Base-by-base conservation (phyloP, 306 rosid species). In the Astragalus glycyphyllos region DNA sequence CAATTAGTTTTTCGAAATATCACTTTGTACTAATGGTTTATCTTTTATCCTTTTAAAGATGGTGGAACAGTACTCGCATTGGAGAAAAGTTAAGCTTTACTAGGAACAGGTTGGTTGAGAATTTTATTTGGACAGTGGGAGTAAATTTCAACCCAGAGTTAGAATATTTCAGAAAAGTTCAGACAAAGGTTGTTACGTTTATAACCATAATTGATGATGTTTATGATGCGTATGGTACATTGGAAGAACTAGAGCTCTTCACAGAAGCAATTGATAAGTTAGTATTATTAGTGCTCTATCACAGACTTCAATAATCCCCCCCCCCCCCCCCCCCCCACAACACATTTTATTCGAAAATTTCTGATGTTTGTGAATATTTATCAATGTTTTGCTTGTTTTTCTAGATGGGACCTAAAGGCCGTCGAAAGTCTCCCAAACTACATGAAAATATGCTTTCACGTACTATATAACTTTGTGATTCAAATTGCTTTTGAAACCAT, bases 241-340 rank as follows among this genome's bases (percentile, higher is more conserved):
- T 66, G 32, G 71, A 66, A 31, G 71, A 66, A 66, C 4, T 66
- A 66, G 47, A 34, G 35, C 60, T 67, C 11, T 67, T 67, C 60
- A 67, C 72, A 5, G 5, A 49, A 15, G 48, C 59, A 16, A 16
- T 67, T 34, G 17, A 50, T 1, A 49, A 35, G 72, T 47, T 8
- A 29, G 9, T 3, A 37, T 37, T 34, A 7, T 8, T 35, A 26
- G 31, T 26, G 31, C 31, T 20, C 23, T 20, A 20, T 20, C 23
- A 20, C 1, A 20, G 2, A 20, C 23, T 20, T 20, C 23, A 2
- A 0, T 20, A 20, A 1, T 20, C 2, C 23, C 23, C 23, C 23
- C 23, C n/a, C n/a, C n/a, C n/a, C n/a, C n/a, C n/a, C n/a, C n/a
- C n/a, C n/a, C n/a, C n/a, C n/a, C n/a, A n/a, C n/a, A n/a, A n/a